A percentile compares a stretch with the other conserved stretches of the same genome.
phyloP scores from a whole-genome alignment of 495 filamentous ascomycete species.

The Talaromyces adpressus region DNA sequence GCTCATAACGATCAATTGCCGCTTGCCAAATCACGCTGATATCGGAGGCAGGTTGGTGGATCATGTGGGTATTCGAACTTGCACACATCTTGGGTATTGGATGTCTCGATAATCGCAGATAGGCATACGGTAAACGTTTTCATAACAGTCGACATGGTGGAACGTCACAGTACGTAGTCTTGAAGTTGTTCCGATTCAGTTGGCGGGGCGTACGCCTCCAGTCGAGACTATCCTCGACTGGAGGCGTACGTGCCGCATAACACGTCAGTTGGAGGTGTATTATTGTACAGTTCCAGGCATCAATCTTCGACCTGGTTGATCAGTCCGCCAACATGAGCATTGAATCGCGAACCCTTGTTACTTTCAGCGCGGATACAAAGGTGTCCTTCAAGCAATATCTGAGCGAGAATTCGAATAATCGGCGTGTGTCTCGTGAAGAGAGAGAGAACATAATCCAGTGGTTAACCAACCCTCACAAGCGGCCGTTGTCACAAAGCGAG shows the following conservation, averaged over 20 bases:
- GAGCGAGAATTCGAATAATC: slow-evolving; percentile 3
- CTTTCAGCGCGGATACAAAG: not conserved
- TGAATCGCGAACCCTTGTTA: not conserved
- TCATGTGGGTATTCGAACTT: not conserved
- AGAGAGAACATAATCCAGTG: slow-evolving; percentile 8
- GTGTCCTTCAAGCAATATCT: not conserved
- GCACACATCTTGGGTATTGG: not conserved
- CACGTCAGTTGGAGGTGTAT: too few species aligned
- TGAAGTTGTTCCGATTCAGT: not conserved
- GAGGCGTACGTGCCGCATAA: not conserved
- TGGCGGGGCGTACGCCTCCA: not conserved
- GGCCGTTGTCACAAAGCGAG: slow-evolving; percentile 6
- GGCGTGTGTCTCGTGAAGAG: slow-evolving; percentile 7
- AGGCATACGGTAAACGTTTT: not conserved
- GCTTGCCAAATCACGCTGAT: not conserved
- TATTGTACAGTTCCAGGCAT: too few species aligned
- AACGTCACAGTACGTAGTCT: too few species aligned
- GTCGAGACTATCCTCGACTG: not conserved
- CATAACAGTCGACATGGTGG: too few species aligned
- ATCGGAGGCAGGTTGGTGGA: not conserved
- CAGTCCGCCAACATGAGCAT: not conserved
- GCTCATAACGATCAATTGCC: not conserved
- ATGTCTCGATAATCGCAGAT: not conserved
- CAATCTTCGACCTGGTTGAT: too few species aligned
- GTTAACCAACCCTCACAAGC: slow-evolving; percentile 6